These are phyloP conservation scores for Aspergillus felis DNA, from an alignment of 2,329 filamentous ascomycete species.

Conservation along the genomic window DNA sequence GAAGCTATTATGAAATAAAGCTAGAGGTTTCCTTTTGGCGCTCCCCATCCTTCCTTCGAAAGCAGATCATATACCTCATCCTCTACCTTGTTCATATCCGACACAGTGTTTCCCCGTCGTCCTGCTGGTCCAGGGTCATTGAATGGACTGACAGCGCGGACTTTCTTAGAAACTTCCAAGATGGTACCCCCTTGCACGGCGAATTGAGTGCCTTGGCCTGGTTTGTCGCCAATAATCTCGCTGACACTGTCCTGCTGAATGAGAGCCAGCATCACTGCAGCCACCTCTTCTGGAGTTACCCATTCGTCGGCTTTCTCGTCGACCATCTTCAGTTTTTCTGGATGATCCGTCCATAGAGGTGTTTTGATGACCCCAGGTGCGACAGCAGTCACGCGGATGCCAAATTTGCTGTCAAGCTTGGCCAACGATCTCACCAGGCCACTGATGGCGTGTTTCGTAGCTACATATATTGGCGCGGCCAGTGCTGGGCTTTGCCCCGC, in stretches of 20 bases:
- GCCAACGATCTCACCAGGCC: slow-evolving; percentile 50
- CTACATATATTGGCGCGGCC: slow-evolving; percentile 45
- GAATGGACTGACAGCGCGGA: slow-evolving; percentile 48
- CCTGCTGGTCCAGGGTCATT: slow-evolving; percentile 53
- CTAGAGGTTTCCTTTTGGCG: slow-evolving; percentile 21
- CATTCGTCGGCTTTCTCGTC: slow-evolving; percentile 49
- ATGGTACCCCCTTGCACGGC: slow-evolving; percentile 48
- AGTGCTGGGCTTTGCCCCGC: slow-evolving; percentile 41
- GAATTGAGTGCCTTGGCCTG: slow-evolving; percentile 27
- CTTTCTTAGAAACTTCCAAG: slow-evolving; percentile 54
- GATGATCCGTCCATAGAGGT: slow-evolving; percentile 59
- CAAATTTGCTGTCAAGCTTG: slow-evolving; percentile 45
- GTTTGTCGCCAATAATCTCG: slow-evolving; percentile 31
- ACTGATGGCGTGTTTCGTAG: slow-evolving; percentile 48
- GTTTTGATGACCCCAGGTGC: slow-evolving; percentile 60
- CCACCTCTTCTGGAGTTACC: slow-evolving; percentile 60
- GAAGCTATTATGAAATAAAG: slow-evolving; percentile 1
- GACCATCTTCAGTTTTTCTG: slow-evolving; percentile 55
- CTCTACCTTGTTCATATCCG: slow-evolving; percentile 38
- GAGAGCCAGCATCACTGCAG: slow-evolving; percentile 54
- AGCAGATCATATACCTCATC: slow-evolving; percentile 51
- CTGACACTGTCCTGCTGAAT: slow-evolving; percentile 47
- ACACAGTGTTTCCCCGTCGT: slow-evolving; percentile 45
- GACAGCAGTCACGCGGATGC: slow-evolving; percentile 57
- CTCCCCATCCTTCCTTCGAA: slow-evolving; percentile 48